Base-by-base conservation (phyloP, 1,284 basidiomycete genomes). In the Ganoderma resinaceum region DNA sequence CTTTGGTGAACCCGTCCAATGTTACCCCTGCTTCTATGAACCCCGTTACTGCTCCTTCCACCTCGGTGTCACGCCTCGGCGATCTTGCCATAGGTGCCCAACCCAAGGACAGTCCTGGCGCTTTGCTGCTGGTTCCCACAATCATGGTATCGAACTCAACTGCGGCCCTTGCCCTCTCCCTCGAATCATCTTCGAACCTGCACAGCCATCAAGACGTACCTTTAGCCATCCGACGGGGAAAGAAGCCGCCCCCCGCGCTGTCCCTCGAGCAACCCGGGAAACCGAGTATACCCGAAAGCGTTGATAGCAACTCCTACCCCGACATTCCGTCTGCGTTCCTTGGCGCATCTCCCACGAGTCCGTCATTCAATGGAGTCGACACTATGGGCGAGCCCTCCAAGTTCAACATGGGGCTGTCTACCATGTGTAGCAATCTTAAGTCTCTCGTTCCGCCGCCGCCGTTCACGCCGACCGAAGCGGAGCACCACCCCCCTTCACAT, bases 321-420 rank as follows among this genome's bases (percentile, higher is more conserved):
- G 82, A 82, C 63, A 87, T 91, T 55, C 90, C 90, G 20, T 87
- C 87, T 26, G 86, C 89, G 16, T 90, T 91, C 78, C 77, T 85
- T 23, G 87, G 89, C 4, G 85, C 87, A n/a, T 60, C 58, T 37
- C 83, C 86, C 3, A 81, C 83, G 20, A 37, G 59, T 71, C 79
- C 46, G 82, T 86, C 73, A 81, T 81, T n/a, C 81, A 86, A 14
- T 75, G n/a, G 12, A n/a, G 78, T 46, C 82, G 82, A 64, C 81
- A 84, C 49, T 73, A 76, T 46, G 1, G 68, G 71, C 26, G 73
- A 74, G 46, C 49, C 72, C 26, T 64, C 70, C 29, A 74, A 73
- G 37, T 76, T 77, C 61, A 78, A 81, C 57, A 80, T 86, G 74
- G 82, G 83, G 42, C 80, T 91, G 35, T 78, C 83, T 63, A 84